Evolutionary conservation across 345 rosid genomes (phyloP).

Genomic region (Bruguiera gymnorhiza): DNA sequence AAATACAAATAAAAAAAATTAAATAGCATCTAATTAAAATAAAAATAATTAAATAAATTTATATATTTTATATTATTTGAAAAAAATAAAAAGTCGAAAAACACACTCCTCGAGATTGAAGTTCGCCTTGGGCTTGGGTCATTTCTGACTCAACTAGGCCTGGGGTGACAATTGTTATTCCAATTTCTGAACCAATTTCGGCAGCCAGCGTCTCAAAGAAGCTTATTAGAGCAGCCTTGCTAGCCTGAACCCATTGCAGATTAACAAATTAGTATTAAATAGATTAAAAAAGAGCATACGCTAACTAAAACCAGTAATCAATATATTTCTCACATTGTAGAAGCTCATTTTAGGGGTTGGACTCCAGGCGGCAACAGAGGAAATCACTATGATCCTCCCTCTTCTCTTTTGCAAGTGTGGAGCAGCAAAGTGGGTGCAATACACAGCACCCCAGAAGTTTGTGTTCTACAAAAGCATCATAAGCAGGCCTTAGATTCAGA

Average conservation of each 20-base stretch:
- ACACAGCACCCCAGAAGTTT: slow-evolving; percentile 62
- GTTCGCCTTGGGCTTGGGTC: slow-evolving; percentile 34
- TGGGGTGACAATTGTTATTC: slow-evolving; percentile 48
- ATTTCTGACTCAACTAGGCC: slow-evolving; percentile 42
- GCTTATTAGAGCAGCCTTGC: slow-evolving; percentile 52
- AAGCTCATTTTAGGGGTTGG: slow-evolving; percentile 41
- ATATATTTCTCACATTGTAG: slow-evolving; percentile 37
- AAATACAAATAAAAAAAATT: too few species aligned
- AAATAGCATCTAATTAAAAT: too few species aligned
- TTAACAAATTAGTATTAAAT: neutral
- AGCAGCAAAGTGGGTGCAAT: slow-evolving; percentile 34
- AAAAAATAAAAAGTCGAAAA: too few species aligned
- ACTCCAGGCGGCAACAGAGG: slow-evolving; percentile 45
- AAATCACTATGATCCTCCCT: slow-evolving; percentile 50
- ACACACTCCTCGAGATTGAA: neutral
- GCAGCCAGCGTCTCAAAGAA: slow-evolving; percentile 47
- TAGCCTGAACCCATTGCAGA: slow-evolving; percentile 37
- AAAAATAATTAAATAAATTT: too few species aligned
- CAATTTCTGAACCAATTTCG: slow-evolving; percentile 38
- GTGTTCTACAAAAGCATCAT: slow-evolving; percentile 24
- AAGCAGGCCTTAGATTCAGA: too few species aligned
- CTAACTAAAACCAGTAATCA: neutral
- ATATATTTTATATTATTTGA: too few species aligned
- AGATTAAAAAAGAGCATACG: neutral
- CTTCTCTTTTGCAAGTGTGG: slow-evolving; percentile 35